Base-by-base conservation (phyloP, 495 filamentous ascomycete genomes). In the Penicillium canariense region DNA sequence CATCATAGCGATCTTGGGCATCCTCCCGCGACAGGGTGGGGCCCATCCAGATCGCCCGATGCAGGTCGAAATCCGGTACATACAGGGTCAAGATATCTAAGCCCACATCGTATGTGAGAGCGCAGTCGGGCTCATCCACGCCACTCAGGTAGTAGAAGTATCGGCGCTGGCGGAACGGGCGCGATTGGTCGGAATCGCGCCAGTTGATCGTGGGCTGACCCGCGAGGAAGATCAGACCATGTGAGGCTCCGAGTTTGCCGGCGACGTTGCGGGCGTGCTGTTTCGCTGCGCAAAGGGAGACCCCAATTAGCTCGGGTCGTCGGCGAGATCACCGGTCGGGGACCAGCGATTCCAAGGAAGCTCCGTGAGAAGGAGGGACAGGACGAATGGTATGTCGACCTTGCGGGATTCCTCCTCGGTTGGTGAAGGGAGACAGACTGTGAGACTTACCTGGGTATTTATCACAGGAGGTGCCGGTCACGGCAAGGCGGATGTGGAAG, bases 91-190 rank as follows among this genome's bases (percentile, higher is more conserved):
- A 82, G 43, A 83, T 82, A 51, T 81, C 77, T 17, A 76, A 80
- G 34, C 77, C 71, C 50, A 97, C 84, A 65, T 94, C 85, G 79
- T 97, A 96, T 48, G 89, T 85, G 47, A 91, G 75, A 69, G 86
- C 85, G 71, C 86, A 91, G 71, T 97, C 91, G 26, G 90, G 81
- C 40, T 91, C 80, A 34, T 84, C 75, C 59, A 87, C 91, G 61
- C 95, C 95, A 39, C 88, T 87, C 28, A 98, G 78, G 70, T 98
- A 97, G 81, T 88, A 96, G 75, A 98, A 97, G 68, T 85, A 87
- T 48, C 94, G 87, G 58, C 92, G 85, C 70, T 98, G 94, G 54
- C 89, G 80, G 60, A 95, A 95, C 3, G 82, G 86, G 53, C 80
- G 78, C 17, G 81, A 71, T 74, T 89, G 85, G 63, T 96, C 91